Percentiles rank a stretch among this genome's conserved stretches.
Evolutionary conservation across 495 filamentous ascomycete genomes (phyloP).

Genomic region (Cercophora sp.): DNA sequence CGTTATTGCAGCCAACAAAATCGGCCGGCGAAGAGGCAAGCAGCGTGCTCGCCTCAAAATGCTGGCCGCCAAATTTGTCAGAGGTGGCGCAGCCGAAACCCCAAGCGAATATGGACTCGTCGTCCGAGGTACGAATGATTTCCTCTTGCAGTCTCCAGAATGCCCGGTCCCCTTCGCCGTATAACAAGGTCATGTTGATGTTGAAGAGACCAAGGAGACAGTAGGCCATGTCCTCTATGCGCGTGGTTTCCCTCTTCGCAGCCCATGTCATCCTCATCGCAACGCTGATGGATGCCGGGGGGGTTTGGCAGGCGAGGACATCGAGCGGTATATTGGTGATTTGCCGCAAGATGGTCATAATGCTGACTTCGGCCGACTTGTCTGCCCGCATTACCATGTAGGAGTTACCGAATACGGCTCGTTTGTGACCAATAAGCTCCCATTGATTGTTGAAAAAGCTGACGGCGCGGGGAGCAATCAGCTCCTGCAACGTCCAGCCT

Average conservation of each 20-base stretch:
- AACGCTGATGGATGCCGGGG: not conserved
- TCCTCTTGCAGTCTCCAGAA: constrained; percentile 27
- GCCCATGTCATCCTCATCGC: constrained; percentile 36
- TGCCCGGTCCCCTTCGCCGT: constrained; percentile 29
- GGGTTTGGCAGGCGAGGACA: not conserved
- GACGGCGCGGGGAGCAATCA: not conserved
- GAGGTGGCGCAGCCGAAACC: not conserved
- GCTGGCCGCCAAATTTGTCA: not conserved
- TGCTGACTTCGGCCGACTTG: too few relatives aligned
- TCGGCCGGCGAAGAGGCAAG: not conserved
- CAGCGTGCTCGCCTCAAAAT: not conserved
- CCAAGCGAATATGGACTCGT: constrained; percentile 32
- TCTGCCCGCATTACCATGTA: too few relatives aligned
- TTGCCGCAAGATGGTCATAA: not conserved
- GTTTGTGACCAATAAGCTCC: not conserved
- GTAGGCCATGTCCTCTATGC: constrained; percentile 33
- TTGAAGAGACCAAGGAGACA: constrained; percentile 33
- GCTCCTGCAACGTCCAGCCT: not conserved
- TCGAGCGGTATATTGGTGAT: not conserved
- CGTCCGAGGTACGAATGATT: constrained; percentile 24
- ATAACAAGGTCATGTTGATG: constrained; percentile 34
- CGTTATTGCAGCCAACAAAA: not conserved
- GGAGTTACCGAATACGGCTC: not conserved
- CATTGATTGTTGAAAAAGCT: not conserved
- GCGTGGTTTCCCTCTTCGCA: constrained; percentile 21